Base-by-base conservation (phyloP, 2,329 filamentous ascomycete genomes). In the Penicillium sclerotigenum region DNA sequence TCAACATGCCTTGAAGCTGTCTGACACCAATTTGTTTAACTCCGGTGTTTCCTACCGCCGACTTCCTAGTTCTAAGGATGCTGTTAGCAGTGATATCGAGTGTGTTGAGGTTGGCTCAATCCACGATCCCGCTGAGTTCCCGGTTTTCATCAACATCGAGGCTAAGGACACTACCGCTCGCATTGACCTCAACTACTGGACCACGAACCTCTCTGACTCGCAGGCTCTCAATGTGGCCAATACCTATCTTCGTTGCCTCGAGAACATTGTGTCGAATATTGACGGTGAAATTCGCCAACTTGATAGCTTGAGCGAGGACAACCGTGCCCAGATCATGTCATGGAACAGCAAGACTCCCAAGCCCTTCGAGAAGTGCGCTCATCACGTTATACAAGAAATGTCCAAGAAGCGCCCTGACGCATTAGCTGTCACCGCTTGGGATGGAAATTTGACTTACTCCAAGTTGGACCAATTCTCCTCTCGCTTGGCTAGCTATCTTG, bases 81-180 rank as follows among this genome's bases (percentile, higher is more conserved):
- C 61, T 1, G 52, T 56, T 1, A 59, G 64, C 16, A 67, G 62
- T 20, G 62, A 65, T 3, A 70, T 80, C 1, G 62, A 68, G n/a
- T 72, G 79, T 37, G 60, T 70, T 1, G 75, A 79, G 65, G 59
- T 67, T 24, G 66, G 67, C n/a, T 65, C 68, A 3, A 75, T 76
- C 31, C 70, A 80, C 54, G 78, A 81, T 52, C 79, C 79, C 0
- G 79, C 78, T 1, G 79, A 81, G 61, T 78, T 79, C 57, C 73
- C 75, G 1, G 69, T 80, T 0, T 79, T 75, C 16, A 65, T 81
- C 51, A 80, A 80, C 47, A 75, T 80, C 20, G 79, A 80, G 56
- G 73, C 77, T 2, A 71, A 73, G 6, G 77, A 80, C n/a, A 66
- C 67, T 4, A 60, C 68, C 26, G 72, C 72, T 10, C 63, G 62